Evolutionary conservation across 768 basidiomycete genomes (phyloP).

Genomic region (Hemileccinum impolitum): DNA sequence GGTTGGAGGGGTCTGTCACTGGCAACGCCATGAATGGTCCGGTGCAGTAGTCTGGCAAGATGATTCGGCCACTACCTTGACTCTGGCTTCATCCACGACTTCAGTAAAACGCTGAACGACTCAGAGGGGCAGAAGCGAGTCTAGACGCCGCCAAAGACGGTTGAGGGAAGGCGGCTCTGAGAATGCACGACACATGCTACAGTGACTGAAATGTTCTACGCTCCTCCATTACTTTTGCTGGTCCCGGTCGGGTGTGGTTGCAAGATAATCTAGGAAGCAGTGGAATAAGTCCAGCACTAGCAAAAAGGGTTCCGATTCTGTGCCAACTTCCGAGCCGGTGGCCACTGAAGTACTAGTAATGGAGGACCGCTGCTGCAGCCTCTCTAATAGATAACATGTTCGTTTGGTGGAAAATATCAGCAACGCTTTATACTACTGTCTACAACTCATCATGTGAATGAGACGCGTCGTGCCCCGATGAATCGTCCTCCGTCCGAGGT

Average conservation of each 20-base stretch:
- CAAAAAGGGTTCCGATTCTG: not conserved
- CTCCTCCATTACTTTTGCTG: no score
- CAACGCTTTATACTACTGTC: not conserved
- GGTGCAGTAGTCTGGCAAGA: not conserved
- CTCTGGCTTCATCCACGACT: not conserved
- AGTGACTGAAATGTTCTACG: no score
- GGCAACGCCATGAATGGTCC: not conserved
- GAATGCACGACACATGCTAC: no score
- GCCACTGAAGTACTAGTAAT: no score
- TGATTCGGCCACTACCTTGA: not conserved
- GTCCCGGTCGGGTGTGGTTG: not conserved
- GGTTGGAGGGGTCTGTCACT: not conserved
- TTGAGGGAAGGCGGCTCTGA: not conserved
- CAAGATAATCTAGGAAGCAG: not conserved
- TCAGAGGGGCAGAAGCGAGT: not conserved
- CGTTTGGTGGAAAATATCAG: no score
- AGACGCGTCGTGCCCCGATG: not conserved
- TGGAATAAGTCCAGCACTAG: not conserved
- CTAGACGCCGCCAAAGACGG: not conserved
- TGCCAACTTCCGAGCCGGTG: no score
- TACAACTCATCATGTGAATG: slow-evolving; percentile 21
- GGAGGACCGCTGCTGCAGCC: no score
- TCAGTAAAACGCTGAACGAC: not conserved
- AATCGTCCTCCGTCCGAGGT: not conserved
- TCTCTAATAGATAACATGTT: no score